Base-by-base conservation (phyloP, 2,329 filamentous ascomycete species). In the Fusarium anguioides region DNA sequence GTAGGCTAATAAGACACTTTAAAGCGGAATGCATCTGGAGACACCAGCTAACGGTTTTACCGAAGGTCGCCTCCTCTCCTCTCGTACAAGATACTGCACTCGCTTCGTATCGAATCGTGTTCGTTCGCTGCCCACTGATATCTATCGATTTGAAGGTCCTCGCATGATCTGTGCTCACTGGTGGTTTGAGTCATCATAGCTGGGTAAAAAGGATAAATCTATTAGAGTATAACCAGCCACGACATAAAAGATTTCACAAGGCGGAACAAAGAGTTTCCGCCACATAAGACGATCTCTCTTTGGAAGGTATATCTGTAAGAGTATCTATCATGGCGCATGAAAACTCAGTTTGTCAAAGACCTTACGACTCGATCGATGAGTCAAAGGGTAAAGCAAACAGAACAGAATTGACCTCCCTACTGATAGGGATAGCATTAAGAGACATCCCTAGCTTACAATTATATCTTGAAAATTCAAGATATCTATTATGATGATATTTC, bases 51-150 rank as follows among this genome's bases (percentile, higher is more conserved):
- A 29, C 10, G 17, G 14, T 14, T 17, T 17, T 15, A 31, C 47
- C 44, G 31, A 64, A 12, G 37, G 20, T 36, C 20, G 35, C 37
- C 15, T 36, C 27, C 35, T 23, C 21, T 40, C 37, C 18, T 60
- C 18, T 47, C 18, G 46, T 48, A 55, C 31, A 35, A 54, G 26
- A 58, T 44, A 55, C 11, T 15, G 23, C 17, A 20, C 31, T 26
- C n/a, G 39, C 41, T 48, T 64, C 60, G 31, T 61, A 48, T 64
- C 40, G 37, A 33, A 51, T 44, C 21, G 26, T 48, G 27, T 33
- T 41, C 37, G 27, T 33, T 41, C 36, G 56, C 33, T 42, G 36
- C 36, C 41, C 40, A 24, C 18, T 64, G 33, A 40, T 59, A 56
- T 21, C 17, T 15, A 44, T 39, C 21, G 6, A 44, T 23, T 47